Base-by-base conservation (phyloP, 495 filamentous ascomycete genomes). In the Chaetomium cochliodes region DNA sequence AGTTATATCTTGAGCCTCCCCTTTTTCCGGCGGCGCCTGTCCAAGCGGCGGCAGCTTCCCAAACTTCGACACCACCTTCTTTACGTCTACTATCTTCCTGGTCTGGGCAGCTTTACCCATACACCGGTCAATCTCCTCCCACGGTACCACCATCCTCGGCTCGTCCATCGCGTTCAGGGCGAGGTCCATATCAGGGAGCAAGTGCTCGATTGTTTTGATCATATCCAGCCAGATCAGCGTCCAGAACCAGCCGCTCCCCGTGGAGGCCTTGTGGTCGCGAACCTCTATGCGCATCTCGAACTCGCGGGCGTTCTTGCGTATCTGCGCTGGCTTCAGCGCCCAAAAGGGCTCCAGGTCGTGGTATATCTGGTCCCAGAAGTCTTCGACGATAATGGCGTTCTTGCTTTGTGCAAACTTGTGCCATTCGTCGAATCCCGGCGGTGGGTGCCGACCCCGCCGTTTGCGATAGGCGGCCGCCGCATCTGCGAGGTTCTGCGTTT, bases 341-440 rank as follows among this genome's bases (percentile, higher is more conserved):
- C 89, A 91, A 69, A 90, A 90, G 0, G 89, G 89, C 47, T 85
- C 82, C 26, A 90, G 71, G 70, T 92, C 88, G 61, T 87, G 85
- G 66, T 85, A 83, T 47, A 91, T 86, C 68, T 89, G 89, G 66
- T 90, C 86, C 69, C 87, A 90, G 64, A 85, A 85, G 65, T 90
- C 88, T 65, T 91, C 89, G 42, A 91, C 81, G 20, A 89, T 82
- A 50, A 88, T 71, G 20, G 83, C 85, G 13, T 84, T 77, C 13
- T 81, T 77, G 55, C 86, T 79, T 62, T 80, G 77, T 12, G 89
- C 89, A 61, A 86, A 91, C 42, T 79, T 73, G 70, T 85, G 90
- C 89, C 89, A 92, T 46, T 74, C 74, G 58, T 87, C 83, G 68
- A 90, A 92, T 5, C 87, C 88, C 11, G 89, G 89, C 13, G 89